These are phyloP conservation scores for Paraglomus brasilianum DNA, from an alignment of 192 early-diverging fungal genomes.

Conservation along the genomic window DNA sequence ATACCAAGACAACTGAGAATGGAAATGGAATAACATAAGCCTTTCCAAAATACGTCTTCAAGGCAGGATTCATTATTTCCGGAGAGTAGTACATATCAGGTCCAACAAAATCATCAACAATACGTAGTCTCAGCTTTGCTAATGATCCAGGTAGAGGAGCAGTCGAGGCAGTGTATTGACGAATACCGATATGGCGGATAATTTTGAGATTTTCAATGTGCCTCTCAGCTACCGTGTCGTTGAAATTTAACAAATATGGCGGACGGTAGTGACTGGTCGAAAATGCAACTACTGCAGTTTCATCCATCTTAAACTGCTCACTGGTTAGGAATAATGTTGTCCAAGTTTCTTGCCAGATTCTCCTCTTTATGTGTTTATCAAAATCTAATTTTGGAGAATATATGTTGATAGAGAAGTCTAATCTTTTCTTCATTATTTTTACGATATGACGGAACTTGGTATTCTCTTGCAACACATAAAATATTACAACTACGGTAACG, in stretches of 20 bases:
- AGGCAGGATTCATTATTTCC: constrained; percentile 42
- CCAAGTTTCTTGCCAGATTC: constrained; percentile 75
- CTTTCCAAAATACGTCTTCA: constrained; percentile 62
- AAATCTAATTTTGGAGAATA: constrained; percentile 46
- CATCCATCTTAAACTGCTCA: constrained; percentile 57
- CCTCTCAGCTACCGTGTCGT: constrained; percentile 61
- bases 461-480: constrained; percentile 42
- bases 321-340: constrained; percentile 56
- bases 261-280: constrained; percentile 52
- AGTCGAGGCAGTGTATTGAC: constrained; percentile 44
- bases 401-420: constrained; percentile 52
- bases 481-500: constrained; percentile 42
- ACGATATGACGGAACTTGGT: constrained; percentile 41
- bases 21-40: constrained; percentile 64
- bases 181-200: constrained; percentile 53
- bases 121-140: constrained; percentile 35
- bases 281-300: constrained; percentile 52
- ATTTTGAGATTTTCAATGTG: constrained; percentile 66
- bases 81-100: constrained; percentile 69
- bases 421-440: constrained; percentile 45
- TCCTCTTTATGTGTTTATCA: constrained; percentile 43
- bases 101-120: constrained; percentile 51
- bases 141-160: constrained; percentile 42
- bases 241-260: constrained; percentile 65
- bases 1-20: constrained; percentile 63